Conservation (phyloP, 2,329 filamentous ascomycete genomes). For the Didymella glomerata region DNA sequence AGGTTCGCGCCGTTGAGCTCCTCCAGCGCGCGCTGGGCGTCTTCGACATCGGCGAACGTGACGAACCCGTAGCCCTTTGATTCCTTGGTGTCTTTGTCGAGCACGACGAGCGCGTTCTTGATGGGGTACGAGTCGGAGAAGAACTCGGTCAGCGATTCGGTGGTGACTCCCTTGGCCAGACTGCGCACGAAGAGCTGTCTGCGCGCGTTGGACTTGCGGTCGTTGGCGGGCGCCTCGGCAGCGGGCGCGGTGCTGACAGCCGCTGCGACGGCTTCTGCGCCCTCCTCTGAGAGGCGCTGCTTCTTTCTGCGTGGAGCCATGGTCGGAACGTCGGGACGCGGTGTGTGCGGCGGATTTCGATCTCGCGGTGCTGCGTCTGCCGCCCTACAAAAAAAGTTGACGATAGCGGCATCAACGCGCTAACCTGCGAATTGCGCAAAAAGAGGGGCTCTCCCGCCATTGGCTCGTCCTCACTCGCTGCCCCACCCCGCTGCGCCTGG, state of each 20-base stretch:
- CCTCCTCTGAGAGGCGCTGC: conserved; percentile 53
- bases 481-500: conserved; percentile 3
- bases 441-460: conserved; percentile 21
- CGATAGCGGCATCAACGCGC: neutral
- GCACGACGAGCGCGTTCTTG: conserved; percentile 93
- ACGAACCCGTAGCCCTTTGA: conserved; percentile 97
- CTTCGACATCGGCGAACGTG: conserved; percentile 92
- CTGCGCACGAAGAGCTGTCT: conserved; percentile 82
- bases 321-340: conserved; percentile 10
- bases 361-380: neutral
- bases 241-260: neutral
- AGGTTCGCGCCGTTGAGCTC: conserved; percentile 82
- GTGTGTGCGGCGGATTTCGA: neutral
- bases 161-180: conserved; percentile 79
- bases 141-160: conserved; percentile 81
- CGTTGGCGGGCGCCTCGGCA: conserved; percentile 23
- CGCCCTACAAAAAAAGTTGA: neutral
- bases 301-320: conserved; percentile 54
- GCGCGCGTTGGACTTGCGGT: conserved; percentile 53
- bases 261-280: conserved; percentile 16
- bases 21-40: conserved; percentile 80
- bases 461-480: conserved; percentile 1
- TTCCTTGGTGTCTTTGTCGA: conserved; percentile 83
- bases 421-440: conserved; percentile 3
- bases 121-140: conserved; percentile 95